Conservation (phyloP, 371 early-diverging fungal genomes). For the Phascolomyces articulosus region DNA sequence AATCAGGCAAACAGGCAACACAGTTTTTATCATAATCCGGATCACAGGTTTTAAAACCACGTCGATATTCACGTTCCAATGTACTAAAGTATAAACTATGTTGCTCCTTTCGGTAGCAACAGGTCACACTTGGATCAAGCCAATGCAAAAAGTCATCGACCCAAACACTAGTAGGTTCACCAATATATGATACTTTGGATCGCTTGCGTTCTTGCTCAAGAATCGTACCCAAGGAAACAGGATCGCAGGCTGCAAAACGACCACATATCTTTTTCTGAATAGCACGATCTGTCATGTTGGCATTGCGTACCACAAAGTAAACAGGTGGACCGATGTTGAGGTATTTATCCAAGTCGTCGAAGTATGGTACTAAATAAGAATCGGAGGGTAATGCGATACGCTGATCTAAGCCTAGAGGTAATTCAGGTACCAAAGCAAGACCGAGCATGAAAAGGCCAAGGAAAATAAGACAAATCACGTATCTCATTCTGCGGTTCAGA, state of each 20-base stretch:
- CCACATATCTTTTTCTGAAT: conserved; percentile 69
- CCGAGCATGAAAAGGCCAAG: conserved; percentile 58
- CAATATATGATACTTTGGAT: conserved; percentile 64
- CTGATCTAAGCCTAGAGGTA: conserved; percentile 72
- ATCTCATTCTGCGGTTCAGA: conserved; percentile 51
- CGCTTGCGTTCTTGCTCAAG: conserved; percentile 75
- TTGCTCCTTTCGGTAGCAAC: conserved; percentile 57
- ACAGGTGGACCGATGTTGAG: conserved; percentile 79
- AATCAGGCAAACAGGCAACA: conserved; percentile 55
- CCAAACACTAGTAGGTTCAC: conserved; percentile 74
- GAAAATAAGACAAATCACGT: conserved; percentile 52
- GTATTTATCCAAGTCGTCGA: conserved; percentile 67
- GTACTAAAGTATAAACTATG: neutral
- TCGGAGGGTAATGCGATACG: conserved; percentile 72
- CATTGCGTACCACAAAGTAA: conserved; percentile 70
- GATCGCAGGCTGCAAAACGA: conserved; percentile 62
- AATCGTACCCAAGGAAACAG: conserved; percentile 61
- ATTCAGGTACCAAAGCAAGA: conserved; percentile 52
- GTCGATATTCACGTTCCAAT: conserved; percentile 7
- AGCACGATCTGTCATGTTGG: conserved; percentile 50
- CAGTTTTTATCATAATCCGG: conserved; percentile 65
- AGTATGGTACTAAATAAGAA: conserved; percentile 73
- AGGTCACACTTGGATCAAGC: conserved; percentile 65
- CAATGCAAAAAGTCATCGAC: conserved; percentile 75
- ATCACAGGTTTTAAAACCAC: conserved; percentile 36